Evolutionary conservation across 306 rosid species (phyloP).

Genomic region (Rosa rugosa): DNA sequence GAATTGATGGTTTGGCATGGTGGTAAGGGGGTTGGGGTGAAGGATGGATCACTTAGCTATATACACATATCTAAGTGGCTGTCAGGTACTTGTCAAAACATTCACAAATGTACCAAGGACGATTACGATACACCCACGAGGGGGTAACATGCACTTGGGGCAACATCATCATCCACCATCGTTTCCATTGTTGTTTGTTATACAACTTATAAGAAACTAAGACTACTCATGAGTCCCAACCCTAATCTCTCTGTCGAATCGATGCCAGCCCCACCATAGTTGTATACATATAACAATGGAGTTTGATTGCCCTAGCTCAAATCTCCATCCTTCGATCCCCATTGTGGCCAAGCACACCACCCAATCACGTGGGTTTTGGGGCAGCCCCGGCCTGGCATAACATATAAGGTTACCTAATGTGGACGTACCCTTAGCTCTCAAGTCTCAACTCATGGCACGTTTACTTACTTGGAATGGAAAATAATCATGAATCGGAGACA

Average conservation of each 20-base stretch:
- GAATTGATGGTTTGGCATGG: conserved; percentile 8
- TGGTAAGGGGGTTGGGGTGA: not conserved
- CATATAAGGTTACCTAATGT: conserved; percentile 61
- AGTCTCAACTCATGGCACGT: not conserved
- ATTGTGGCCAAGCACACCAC: conserved; percentile 63
- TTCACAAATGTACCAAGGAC: conserved; percentile 55
- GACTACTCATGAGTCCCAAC: not conserved
- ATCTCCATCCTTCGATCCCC: conserved; percentile 15
- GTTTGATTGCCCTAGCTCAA: not conserved
- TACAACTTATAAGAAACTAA: not conserved
- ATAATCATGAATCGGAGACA: no score
- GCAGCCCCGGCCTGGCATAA: conserved; percentile 33
- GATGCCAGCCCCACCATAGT: conserved; percentile 38
- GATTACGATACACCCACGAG: conserved; percentile 82
- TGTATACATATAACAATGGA: not conserved
- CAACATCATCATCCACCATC: conserved; percentile 12
- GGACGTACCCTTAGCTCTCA: conserved; percentile 17
- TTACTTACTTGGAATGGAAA: no score
- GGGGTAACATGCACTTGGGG: conserved; percentile 81
- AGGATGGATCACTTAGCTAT: not conserved
- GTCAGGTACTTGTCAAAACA: conserved; percentile 48
- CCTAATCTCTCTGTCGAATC: conserved; percentile 10
- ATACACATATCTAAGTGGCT: conserved; percentile 24
- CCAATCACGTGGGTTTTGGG: conserved; percentile 88
- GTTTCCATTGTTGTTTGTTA: conserved; percentile 50